Percentiles rank a stretch among this genome's conserved stretches.
Conservation (phyloP, 2,329 filamentous ascomycete species). For the Periconia sp. region DNA sequence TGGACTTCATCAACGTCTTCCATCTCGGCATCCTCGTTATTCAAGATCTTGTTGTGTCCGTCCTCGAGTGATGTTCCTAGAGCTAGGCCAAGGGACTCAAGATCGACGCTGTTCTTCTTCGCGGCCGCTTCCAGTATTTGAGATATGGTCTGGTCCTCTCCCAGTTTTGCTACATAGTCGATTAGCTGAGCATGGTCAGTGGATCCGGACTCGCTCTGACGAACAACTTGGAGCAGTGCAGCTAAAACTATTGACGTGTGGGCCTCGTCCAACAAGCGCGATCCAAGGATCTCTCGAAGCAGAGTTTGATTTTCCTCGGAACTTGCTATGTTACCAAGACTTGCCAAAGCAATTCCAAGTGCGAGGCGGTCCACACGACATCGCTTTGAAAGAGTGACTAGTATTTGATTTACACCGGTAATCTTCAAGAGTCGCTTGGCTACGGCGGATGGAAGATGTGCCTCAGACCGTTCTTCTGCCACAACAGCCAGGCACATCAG, state of each 20-base stretch:
- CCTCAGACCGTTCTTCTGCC: conserved; percentile 74
- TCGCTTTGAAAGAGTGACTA: conserved; percentile 64
- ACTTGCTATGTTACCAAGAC: conserved; percentile 18
- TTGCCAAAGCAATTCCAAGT: conserved; percentile 66
- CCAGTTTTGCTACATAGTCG: conserved; percentile 33
- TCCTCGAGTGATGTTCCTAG: conserved; percentile 18
- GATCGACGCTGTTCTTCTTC: conserved; percentile 67
- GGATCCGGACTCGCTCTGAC: conserved; percentile 23
- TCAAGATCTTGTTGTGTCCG: conserved; percentile 10
- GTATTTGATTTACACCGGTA: conserved; percentile 59
- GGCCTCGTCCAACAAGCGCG: conserved; percentile 62
- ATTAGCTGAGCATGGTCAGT: conserved; percentile 33
- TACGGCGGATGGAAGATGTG: conserved; percentile 69
- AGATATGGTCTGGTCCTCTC: conserved; percentile 38
- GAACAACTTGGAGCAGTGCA: conserved; percentile 60
- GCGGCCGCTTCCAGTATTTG: conserved; percentile 69
- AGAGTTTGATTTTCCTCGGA: conserved; percentile 36
- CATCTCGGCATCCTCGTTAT: conserved; percentile 54
- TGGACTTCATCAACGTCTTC: conserved; percentile 52
- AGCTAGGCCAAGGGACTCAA: conserved; percentile 60
- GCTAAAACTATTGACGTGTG: conserved; percentile 68
- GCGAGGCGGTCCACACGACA: conserved; percentile 71
- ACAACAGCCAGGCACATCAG: conserved; percentile 80
- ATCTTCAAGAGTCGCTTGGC: conserved; percentile 69
- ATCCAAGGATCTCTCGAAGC: conserved; percentile 63